Evolutionary conservation across 768 basidiomycete species (phyloP).

Genomic region (Suillus subluteus): DNA sequence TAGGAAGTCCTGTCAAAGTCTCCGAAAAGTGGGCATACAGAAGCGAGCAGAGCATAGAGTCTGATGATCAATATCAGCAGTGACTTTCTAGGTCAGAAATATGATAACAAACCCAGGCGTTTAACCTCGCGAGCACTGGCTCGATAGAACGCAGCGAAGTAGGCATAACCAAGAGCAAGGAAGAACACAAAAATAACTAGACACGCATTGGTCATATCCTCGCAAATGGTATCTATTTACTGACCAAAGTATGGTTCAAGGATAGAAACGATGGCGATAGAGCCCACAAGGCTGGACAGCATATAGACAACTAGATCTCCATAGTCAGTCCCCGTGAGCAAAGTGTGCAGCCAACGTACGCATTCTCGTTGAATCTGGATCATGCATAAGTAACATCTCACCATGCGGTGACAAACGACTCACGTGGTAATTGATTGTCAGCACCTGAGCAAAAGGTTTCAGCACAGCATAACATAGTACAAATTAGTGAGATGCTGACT

Average conservation of each 20-base stretch:
- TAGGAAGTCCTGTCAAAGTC: constrained; percentile 70
- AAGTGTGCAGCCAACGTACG: constrained; percentile 33
- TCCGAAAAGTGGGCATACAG: constrained; percentile 82
- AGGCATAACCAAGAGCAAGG: constrained; percentile 61
- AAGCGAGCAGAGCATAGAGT: constrained; percentile 71
- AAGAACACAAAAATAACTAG: constrained; percentile 56
- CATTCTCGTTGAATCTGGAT: constrained; percentile 57
- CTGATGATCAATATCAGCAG: constrained; percentile 33
- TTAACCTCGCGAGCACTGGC: constrained; percentile 76
- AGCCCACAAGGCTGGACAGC: constrained; percentile 52
- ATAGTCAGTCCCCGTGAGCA: constrained; percentile 4
- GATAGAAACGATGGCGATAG: constrained; percentile 58
- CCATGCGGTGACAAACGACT: constrained; percentile 15
- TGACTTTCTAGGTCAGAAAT: background rate
- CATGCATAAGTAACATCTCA: background rate
- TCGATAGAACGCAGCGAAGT: constrained; percentile 71
- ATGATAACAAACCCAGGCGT: constrained; percentile 38
- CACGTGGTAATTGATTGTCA: constrained; percentile 61
- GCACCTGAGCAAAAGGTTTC: constrained; percentile 31
- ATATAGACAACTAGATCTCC: constrained; percentile 48
- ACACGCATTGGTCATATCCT: background rate
- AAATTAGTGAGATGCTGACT: constrained; percentile 36
- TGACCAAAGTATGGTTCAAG: constrained; percentile 64
- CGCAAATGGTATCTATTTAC: constrained; percentile 20
- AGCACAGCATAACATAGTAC: background rate